Base-by-base conservation (phyloP, 306 rosid species). In the Aeschynomene evenia region DNA sequence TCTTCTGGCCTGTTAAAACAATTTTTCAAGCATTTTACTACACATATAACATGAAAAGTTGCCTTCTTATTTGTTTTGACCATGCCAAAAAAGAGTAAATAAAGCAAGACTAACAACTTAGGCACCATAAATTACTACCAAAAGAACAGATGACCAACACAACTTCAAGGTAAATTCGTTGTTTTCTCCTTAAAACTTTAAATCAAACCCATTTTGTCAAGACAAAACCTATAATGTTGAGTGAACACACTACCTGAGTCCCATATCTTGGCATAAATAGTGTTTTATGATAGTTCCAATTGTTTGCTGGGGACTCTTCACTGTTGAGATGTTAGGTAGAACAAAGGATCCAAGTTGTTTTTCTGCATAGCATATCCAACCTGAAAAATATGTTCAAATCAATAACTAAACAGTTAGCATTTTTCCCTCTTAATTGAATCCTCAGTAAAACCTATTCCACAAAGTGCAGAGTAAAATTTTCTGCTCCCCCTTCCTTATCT, bases 361-460 rank as follows among this genome's bases (percentile, higher is more conserved):
- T 88, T 94, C 97, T 1, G 97, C 98, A 87, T 94, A 94, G 84
- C 98, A 94, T 84, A 94, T 87, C 98, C 97, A 94, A 71, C 98
- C 98, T 93, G 84, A 54, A 75, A 22, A 33, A 73, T 43, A 64
- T 63, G 29, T 39, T 43, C 46, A 21, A 52, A 65, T 45, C 57
- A 63, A 26, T 61, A 26, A 70, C 31, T 24, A 37, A 59, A 11
- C 9, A 18, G 43, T 31, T 24, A 53, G 49, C 37, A 66, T 58
- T 31, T 65, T 39, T 21, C 22, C 33, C 49, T 53, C 49, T 42
- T 26, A 22, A 18, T 48, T 37, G 15, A 34, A 43, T 39, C 49
- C 13, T 11, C 15, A 23, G 46, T 65, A 62, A 52, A 55, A 20
- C 54, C 46, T 42, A 23, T 13, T 64, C 31, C 8, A 9, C 36